Evolutionary conservation across 2,329 filamentous ascomycete genomes (phyloP), one percentile per base, ranked within the genome.

Genomic region (Nakataea oryzae): DNA sequence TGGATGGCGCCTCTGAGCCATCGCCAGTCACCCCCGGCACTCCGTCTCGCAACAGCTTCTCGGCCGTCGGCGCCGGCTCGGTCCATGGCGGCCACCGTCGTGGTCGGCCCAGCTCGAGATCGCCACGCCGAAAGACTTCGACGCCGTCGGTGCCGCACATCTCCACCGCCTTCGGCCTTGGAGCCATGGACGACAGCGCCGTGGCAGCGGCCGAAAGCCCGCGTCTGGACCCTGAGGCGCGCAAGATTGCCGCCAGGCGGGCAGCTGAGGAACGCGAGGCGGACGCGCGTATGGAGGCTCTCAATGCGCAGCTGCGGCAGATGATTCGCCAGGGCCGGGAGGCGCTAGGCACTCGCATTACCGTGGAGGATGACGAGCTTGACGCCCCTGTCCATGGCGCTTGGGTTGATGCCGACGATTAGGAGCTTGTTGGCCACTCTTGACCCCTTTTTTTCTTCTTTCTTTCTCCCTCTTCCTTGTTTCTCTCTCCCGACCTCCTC

Each of bases 311-410:
- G 68, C 77, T 97, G 58, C 85, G 89, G 70, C 89, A 87, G 41
- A 91, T 99, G 89, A 96, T 99, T 62, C 82, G 87, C 2, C 88
- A 97, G 74, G 95, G 93, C 0, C 88, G 88, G 68, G 89, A 95
- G 73, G 95, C 95, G 1, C 75, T 99, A 24, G 93, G 88, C 2
- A 89, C 89, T 26, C 88, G 79, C 54, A 78, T 90, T 59, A 86
- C 90, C 70, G 80, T 91, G 56, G 81, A 84, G 59, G 67, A 68
- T 4, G 62, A 63, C 7, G 63, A 62, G 26, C 21, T 21, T 11
- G 29, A 55, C 6, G 27, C 27, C 13, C 47, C n/a, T 11, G 41
- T 17, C 11, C 14, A 41, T 5, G 61, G 41, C 3, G 58, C 50
- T 2, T 68, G 66, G 66, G 62, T 63, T 32, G 66, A 67, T 14